Percentiles rank a stretch among this genome's conserved stretches.
Evolutionary conservation across 139 green algal species (phyloP).

Genomic region (Parachlorella kessleri): DNA sequence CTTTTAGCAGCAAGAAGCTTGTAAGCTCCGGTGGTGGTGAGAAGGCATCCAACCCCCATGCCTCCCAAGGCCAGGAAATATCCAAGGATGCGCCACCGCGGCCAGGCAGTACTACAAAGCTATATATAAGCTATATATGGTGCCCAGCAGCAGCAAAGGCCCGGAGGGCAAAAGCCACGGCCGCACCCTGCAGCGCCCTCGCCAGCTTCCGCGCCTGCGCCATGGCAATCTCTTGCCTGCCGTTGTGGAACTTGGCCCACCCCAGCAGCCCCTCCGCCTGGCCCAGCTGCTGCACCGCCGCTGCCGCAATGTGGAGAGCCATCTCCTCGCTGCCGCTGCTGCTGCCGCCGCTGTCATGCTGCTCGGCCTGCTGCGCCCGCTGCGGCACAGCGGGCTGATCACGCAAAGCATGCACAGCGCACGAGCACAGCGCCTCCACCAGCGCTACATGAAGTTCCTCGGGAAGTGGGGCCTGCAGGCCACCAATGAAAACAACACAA

Average conservation of each 20-base stretch:
- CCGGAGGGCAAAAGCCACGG: not conserved
- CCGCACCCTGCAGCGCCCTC: not conserved
- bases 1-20: too few relatives aligned
- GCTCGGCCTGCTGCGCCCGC: not conserved
- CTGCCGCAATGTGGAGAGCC: not conserved
- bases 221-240: slow-evolving; percentile 14
- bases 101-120: too few relatives aligned
- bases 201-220: slow-evolving; percentile 1
- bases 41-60: too few relatives aligned
- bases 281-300: not conserved
- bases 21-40: too few relatives aligned
- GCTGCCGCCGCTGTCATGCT: too few relatives aligned
- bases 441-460: slow-evolving; percentile 18
- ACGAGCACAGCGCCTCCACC: slow-evolving; percentile 12
- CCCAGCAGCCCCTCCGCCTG: not conserved
- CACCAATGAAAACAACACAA: too few relatives aligned
- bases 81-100: too few relatives aligned
- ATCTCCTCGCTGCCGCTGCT: not conserved
- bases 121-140: too few relatives aligned
- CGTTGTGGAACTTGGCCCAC: slow-evolving; percentile 9
- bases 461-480: slow-evolving; percentile 9
- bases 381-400: not conserved
- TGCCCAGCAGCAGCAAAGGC: too few relatives aligned
- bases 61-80: too few relatives aligned
- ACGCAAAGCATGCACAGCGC: slow-evolving; percentile 2